Percentiles rank a stretch among this genome's conserved stretches.
phyloP scores from a whole-genome alignment of 257 asterid species.

The Ilex asprella region DNA sequence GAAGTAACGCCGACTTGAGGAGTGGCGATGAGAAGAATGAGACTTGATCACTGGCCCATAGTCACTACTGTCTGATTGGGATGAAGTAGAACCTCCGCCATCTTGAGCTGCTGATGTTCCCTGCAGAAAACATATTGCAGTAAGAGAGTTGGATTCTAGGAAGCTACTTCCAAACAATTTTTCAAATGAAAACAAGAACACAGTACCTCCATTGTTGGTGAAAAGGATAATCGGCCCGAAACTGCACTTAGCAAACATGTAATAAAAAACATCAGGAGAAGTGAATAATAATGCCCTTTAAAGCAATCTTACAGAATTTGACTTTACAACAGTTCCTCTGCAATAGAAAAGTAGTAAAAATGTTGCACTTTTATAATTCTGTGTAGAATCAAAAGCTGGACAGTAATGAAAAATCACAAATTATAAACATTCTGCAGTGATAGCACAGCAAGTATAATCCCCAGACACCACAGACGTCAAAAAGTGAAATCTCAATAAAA shows the following conservation, averaged over 20 bases:
- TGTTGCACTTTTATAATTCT: too few species aligned
- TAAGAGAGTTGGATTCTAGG: neutral
- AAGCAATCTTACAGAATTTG: neutral
- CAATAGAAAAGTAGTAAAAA: too few species aligned
- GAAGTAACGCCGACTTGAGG: conserved; percentile 61
- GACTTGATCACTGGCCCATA: conserved; percentile 57
- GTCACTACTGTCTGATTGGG: conserved; percentile 88
- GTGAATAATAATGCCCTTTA: neutral
- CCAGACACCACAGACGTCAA: too few species aligned
- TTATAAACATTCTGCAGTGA: too few species aligned
- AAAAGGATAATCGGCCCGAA: conserved; percentile 64
- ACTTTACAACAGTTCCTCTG: too few species aligned
- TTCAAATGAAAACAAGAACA: neutral
- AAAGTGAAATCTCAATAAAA: too few species aligned
- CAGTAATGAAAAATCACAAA: too few species aligned
- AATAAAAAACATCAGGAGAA: conserved; percentile 14
- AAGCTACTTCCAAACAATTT: neutral
- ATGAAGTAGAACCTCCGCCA: conserved; percentile 74
- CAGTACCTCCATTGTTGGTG: conserved; percentile 91
- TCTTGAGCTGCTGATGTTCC: conserved; percentile 78
- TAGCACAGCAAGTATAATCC: too few species aligned
- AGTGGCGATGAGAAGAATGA: conserved; percentile 61
- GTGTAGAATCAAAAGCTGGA: too few species aligned
- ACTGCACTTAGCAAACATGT: conserved; percentile 40
- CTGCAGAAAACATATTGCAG: conserved; percentile 21